phyloP scores from a whole-genome alignment of 106 monocot genomes.

The Xerophyta viscosa region DNA sequence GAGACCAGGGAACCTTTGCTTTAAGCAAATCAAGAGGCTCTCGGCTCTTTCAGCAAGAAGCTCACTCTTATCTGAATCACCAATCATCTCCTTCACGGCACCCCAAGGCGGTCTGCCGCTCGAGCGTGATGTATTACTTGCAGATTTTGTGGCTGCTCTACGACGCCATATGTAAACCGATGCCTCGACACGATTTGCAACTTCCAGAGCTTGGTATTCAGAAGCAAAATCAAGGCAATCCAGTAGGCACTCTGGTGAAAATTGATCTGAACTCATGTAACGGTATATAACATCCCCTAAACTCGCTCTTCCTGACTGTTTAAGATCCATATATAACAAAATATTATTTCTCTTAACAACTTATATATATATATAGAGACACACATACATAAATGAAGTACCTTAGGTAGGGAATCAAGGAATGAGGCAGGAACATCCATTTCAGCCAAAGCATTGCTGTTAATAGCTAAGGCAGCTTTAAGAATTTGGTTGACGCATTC shows the following conservation, averaged over 20 bases:
- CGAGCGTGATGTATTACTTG: constrained; percentile 13
- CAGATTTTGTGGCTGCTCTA: constrained; percentile 22
- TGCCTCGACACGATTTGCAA: constrained; percentile 87
- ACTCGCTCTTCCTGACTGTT: constrained; percentile 67
- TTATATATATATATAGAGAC: too few species aligned
- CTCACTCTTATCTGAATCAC: constrained; percentile 63
- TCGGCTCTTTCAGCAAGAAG: constrained; percentile 82
- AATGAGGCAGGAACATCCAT: constrained; percentile 82
- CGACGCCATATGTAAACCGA: constrained; percentile 67
- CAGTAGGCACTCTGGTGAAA: constrained; percentile 75
- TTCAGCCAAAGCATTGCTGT: constrained; percentile 74
- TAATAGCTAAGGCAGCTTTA: constrained; percentile 91
- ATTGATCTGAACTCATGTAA: constrained; percentile 74
- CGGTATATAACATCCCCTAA: constrained; percentile 75
- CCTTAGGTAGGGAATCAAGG: constrained; percentile 82
- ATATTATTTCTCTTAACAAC: not conserved
- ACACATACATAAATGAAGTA: constrained; percentile 3
- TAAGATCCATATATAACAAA: not conserved
- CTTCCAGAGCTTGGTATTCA: constrained; percentile 81
- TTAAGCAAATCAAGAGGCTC: constrained; percentile 68
- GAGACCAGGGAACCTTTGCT: constrained; percentile 83
- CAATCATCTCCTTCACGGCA: constrained; percentile 61
- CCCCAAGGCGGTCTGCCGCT: constrained; percentile 50
- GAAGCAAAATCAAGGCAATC: constrained; percentile 81
- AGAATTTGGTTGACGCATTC: constrained; percentile 77